Conservation (phyloP, 2,329 filamentous ascomycete genomes). For the Passalora sequoiae region DNA sequence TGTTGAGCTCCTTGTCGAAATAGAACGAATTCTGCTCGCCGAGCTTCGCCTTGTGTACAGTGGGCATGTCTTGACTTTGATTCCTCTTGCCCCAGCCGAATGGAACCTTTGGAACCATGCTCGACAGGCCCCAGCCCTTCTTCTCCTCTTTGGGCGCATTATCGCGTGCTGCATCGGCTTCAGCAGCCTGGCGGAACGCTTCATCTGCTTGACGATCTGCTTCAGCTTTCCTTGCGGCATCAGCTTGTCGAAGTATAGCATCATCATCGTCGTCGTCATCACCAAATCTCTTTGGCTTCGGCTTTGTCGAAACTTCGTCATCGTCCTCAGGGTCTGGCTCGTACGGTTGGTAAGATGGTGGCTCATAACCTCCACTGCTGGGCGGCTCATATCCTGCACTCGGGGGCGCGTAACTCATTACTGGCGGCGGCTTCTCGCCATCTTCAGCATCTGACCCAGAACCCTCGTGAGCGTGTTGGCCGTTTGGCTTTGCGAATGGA, state of each 20-base stretch:
- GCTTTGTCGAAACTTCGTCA: conserved; percentile 44
- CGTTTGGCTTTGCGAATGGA: conserved; percentile 9
- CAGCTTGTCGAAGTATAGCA: conserved; percentile 37
- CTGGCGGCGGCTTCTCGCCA: conserved; percentile 40
- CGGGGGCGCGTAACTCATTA: conserved; percentile 54
- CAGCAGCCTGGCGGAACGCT: conserved; percentile 77
- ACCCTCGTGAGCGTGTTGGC: neutral
- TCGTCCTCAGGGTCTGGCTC: conserved; percentile 48
- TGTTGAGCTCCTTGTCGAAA: conserved; percentile 92
- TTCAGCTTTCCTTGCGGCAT: conserved; percentile 42
- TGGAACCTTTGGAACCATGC: conserved; percentile 66
- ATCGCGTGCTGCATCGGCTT: conserved; percentile 61
- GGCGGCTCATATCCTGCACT: conserved; percentile 55
- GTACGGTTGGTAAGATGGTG: conserved; percentile 46
- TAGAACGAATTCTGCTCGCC: conserved; percentile 91
- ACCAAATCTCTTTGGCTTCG: conserved; percentile 71
- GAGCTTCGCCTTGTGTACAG: conserved; percentile 65
- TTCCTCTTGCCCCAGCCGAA: conserved; percentile 60
- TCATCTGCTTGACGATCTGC: conserved; percentile 74
- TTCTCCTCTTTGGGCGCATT: conserved; percentile 43
- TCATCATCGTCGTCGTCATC: conserved; percentile 71
- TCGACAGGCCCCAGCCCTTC: conserved; percentile 62
- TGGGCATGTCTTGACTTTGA: conserved; percentile 51
- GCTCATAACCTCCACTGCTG: conserved; percentile 49
- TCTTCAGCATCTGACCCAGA: conserved; percentile 12